A percentile compares a stretch with the other conserved stretches of the same genome.
Conservation (phyloP, 2,329 filamentous ascomycete genomes). For the Neonectria faginata region DNA sequence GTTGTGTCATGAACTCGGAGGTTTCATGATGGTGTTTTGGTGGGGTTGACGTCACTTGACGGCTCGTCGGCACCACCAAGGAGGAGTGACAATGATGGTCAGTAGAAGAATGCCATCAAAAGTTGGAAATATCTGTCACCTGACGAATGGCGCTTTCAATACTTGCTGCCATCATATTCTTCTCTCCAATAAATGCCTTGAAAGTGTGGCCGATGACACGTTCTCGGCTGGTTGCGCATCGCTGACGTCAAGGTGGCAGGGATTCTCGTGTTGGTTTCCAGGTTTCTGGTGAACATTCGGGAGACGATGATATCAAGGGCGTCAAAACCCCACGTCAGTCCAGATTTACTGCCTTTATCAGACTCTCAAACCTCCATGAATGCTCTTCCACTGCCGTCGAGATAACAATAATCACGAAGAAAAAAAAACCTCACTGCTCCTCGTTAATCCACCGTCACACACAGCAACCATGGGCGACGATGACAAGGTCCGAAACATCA, state of each 20-base stretch:
- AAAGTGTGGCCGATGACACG: conserved; percentile 17
- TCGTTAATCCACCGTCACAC: neutral
- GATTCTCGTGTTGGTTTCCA: conserved; percentile 38
- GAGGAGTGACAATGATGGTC: neutral
- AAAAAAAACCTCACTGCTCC: neutral
- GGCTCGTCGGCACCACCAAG: neutral
- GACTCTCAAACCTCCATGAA: neutral
- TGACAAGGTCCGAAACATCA: conserved; percentile 47
- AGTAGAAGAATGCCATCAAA: neutral
- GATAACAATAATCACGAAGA: neutral
- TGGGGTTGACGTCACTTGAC: conserved; percentile 39
- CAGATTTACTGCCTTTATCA: neutral
- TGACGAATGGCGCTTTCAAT: neutral
- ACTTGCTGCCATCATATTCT: neutral
- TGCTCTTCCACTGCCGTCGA: neutral
- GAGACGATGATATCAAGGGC: conserved; percentile 24
- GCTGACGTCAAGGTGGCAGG: conserved; percentile 44
- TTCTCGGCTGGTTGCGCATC: conserved; percentile 29
- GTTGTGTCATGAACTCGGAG: conserved; percentile 8
- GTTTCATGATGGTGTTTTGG: conserved; percentile 14
- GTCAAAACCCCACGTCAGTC: neutral
- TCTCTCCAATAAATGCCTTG: neutral
- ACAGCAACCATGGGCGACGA: conserved; percentile 4
- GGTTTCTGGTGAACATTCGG: conserved; percentile 35
- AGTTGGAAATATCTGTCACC: neutral